These are phyloP conservation scores for Arthroderma sp. DNA, from an alignment of 2,329 filamentous ascomycete genomes.

Conservation along the genomic window DNA sequence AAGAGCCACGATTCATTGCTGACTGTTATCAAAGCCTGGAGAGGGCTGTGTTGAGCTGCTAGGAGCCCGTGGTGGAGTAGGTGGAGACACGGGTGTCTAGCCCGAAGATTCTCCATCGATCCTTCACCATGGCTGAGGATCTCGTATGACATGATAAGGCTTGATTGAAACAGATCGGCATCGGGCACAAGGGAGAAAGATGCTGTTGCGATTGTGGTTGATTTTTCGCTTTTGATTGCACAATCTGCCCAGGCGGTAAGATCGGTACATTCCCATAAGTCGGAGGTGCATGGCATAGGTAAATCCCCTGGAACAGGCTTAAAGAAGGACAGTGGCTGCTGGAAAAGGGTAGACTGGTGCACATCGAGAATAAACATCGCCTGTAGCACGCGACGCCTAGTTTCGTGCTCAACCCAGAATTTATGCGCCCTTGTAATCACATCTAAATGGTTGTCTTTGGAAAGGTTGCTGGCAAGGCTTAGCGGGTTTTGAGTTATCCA, in stretches of 20 bases:
- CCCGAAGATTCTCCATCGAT: constrained; percentile 8
- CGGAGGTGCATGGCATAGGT: constrained; percentile 23
- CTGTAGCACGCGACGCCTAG: constrained; percentile 25
- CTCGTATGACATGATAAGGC: constrained; percentile 17
- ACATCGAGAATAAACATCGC: constrained; percentile 26
- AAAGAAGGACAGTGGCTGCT: constrained; percentile 22
- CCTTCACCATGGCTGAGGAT: constrained; percentile 13
- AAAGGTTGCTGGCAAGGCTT: constrained; percentile 21
- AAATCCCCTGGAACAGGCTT: constrained; percentile 16
- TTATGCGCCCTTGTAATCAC: constrained; percentile 22
- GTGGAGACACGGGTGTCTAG: constrained; percentile 11
- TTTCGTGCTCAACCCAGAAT: constrained; percentile 28
- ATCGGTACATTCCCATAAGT: constrained; percentile 23
- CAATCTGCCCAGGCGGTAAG: constrained; percentile 18
- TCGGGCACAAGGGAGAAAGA: not conserved
- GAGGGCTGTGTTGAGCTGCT: constrained; percentile 22
- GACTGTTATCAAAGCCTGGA: constrained; percentile 24
- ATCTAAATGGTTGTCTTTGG: constrained; percentile 16
- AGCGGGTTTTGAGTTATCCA: constrained; percentile 22
- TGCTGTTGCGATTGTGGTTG: constrained; percentile 12
- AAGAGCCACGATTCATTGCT: constrained; percentile 29
- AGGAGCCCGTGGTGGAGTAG: constrained; percentile 24
- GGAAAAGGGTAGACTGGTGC: constrained; percentile 24
- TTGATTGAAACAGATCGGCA: constrained; percentile 18
- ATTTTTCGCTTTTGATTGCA: constrained; percentile 15